Percentiles rank a stretch among this genome's conserved stretches.
Conservation (phyloP, 2,329 filamentous ascomycete genomes). For the Gnomoniopsis smithogilvyi region DNA sequence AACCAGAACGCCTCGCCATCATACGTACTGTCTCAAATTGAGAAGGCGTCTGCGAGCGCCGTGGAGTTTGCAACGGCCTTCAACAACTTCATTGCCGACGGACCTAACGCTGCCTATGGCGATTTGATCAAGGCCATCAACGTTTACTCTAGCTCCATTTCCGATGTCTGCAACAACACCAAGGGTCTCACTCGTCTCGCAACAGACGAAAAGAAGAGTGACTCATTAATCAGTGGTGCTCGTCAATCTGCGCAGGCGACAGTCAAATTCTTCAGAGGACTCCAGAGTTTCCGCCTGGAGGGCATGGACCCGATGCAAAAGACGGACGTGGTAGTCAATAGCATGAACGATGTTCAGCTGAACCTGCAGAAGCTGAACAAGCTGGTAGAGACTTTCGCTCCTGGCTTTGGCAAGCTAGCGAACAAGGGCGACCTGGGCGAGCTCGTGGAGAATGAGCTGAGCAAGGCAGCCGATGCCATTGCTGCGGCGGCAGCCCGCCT, state of each 20-base stretch:
- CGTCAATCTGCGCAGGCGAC: slow-evolving; percentile 82
- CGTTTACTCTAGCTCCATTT: slow-evolving; percentile 83
- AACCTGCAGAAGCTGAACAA: slow-evolving; percentile 93
- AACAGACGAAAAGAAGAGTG: slow-evolving; percentile 91
- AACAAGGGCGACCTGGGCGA: slow-evolving; percentile 86
- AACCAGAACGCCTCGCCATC: slow-evolving; percentile 96
- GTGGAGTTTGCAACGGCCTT: slow-evolving; percentile 98
- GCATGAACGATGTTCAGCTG: slow-evolving; percentile 93
- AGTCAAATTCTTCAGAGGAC: slow-evolving; percentile 89
- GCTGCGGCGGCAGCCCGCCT: slow-evolving; percentile 86
- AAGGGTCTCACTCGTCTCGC: slow-evolving; percentile 93
- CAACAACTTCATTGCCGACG: slow-evolving; percentile 98
- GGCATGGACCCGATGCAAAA: slow-evolving; percentile 88
- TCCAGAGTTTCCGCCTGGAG: slow-evolving; percentile 91
- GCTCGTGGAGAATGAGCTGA: slow-evolving; percentile 86
- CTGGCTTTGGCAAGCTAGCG: slow-evolving; percentile 77
- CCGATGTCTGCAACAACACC: slow-evolving; percentile 92
- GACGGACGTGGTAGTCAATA: slow-evolving; percentile 96
- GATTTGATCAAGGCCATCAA: slow-evolving; percentile 93
- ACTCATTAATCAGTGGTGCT: slow-evolving; percentile 78
- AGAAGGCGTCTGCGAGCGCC: slow-evolving; percentile 90
- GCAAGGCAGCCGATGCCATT: slow-evolving; percentile 92
- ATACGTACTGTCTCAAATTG: slow-evolving; percentile 93
- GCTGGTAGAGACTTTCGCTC: slow-evolving; percentile 86
- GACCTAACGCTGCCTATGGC: slow-evolving; percentile 82